Percentiles rank a stretch among this genome's conserved stretches.
Conservation (phyloP, 2,329 filamentous ascomycete species). For the Xylariaceae sp. region DNA sequence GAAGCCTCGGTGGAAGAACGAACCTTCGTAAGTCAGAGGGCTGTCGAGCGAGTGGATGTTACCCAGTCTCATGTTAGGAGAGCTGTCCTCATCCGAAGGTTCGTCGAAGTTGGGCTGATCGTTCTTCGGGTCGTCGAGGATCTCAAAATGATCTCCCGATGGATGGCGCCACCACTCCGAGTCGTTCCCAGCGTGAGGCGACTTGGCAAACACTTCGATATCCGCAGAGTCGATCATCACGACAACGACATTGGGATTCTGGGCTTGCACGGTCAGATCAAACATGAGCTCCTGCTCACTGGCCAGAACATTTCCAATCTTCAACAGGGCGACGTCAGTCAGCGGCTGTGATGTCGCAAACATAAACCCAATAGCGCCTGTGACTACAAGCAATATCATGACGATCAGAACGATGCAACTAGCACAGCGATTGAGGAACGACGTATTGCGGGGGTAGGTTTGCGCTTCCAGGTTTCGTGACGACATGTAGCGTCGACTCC, state of each 20-base stretch:
- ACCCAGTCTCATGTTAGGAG: constrained; percentile 87
- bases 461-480: constrained; percentile 70
- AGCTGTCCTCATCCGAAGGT: constrained; percentile 58
- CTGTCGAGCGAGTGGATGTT: constrained; percentile 84
- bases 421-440: constrained; percentile 69
- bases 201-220: constrained; percentile 91
- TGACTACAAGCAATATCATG: constrained; percentile 73
- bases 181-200: constrained; percentile 73
- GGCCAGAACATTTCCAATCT: constrained; percentile 83
- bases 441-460: constrained; percentile 56
- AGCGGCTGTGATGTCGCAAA: constrained; percentile 88
- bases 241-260: constrained; percentile 89
- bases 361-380: constrained; percentile 83
- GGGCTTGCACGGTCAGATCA: constrained; percentile 78
- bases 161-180: constrained; percentile 54
- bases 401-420: constrained; percentile 80
- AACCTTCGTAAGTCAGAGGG: constrained; percentile 81
- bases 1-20: constrained; percentile 69
- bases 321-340: constrained; percentile 68
- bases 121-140: constrained; percentile 36
- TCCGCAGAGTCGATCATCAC: constrained; percentile 83
- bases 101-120: constrained; percentile 41
- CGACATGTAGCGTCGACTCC: constrained; percentile 49
- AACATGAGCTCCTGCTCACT: constrained; percentile 95
- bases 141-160: constrained; percentile 29